These are phyloP conservation scores for Arthromyces matolae DNA, from an alignment of 768 basidiomycete species.

Conservation along the genomic window DNA sequence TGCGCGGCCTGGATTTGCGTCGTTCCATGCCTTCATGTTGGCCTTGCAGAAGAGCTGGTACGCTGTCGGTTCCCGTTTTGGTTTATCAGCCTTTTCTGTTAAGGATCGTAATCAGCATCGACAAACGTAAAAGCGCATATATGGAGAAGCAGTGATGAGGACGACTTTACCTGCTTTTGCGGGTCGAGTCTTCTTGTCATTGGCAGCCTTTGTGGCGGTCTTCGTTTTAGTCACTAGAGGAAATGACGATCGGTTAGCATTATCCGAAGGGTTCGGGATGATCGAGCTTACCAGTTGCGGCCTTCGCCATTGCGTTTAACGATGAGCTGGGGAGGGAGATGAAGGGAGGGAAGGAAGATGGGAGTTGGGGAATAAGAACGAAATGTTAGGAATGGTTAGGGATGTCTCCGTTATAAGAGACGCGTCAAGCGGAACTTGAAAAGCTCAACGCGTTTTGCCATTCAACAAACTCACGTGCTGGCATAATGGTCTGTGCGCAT, in stretches of 20 bases:
- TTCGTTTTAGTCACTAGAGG: constrained; percentile 48
- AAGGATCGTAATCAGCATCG: background rate
- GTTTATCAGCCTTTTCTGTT: constrained; percentile 40
- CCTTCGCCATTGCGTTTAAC: constrained; percentile 44
- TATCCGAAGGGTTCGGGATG: background rate
- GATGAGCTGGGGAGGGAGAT: constrained; percentile 12
- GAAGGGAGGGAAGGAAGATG: constrained; percentile 13
- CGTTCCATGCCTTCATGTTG: constrained; percentile 56
- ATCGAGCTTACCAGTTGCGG: constrained; percentile 40
- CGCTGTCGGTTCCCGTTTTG: constrained; percentile 54
- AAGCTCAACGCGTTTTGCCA: constrained; percentile 8
- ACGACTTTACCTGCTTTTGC: constrained; percentile 32
- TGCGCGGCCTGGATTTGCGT: constrained; percentile 43
- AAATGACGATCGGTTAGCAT: constrained; percentile 4
- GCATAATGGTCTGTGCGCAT: constrained; percentile 21
- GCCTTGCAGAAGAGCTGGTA: constrained; percentile 57
- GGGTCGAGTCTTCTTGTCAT: constrained; percentile 33
- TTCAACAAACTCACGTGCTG: constrained; percentile 21
- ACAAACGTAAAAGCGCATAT: constrained; percentile 3
- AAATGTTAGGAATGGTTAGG: constrained; percentile 9
- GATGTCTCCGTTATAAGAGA: constrained; percentile 18
- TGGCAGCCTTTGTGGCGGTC: constrained; percentile 52
- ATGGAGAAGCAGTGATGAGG: background rate
- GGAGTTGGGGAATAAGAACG: constrained; percentile 4
- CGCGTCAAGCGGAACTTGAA: constrained; percentile 15